Percentiles rank a stretch among this genome's conserved stretches.
phyloP scores from a whole-genome alignment of 163 green algal species.

The Trebouxiophyceae sp. region DNA sequence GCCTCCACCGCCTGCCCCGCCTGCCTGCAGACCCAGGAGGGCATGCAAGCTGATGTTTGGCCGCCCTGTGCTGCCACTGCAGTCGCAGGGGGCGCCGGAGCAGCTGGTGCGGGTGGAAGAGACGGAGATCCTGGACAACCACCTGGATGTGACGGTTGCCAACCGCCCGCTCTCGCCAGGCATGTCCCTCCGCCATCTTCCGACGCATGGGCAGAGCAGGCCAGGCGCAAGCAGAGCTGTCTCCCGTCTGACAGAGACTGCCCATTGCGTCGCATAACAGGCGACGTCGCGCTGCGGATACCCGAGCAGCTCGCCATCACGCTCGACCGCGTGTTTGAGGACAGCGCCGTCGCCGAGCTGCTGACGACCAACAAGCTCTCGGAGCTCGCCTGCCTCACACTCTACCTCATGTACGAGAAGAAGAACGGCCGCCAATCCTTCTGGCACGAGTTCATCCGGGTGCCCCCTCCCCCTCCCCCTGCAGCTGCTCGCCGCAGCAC shows the following conservation, averaged over 20 bases:
- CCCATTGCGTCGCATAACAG: neutral
- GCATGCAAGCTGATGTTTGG: too few relatives aligned
- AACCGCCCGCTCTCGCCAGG: too few relatives aligned
- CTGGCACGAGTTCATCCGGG: slow-evolving; percentile 78
- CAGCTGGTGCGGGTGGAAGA: slow-evolving; percentile 24
- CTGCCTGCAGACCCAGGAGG: too few relatives aligned
- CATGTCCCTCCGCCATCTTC: too few relatives aligned
- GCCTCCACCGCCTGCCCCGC: too few relatives aligned
- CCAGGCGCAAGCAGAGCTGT: too few relatives aligned
- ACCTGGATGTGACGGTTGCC: slow-evolving; percentile 54
- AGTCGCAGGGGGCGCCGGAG: slow-evolving; percentile 30
- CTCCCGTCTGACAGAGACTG: neutral
- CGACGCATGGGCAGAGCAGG: too few relatives aligned
- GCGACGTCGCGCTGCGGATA: slow-evolving; percentile 34
- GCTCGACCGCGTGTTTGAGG: slow-evolving; percentile 54
- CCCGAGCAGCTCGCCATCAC: slow-evolving; percentile 78
- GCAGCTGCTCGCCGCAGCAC: too few relatives aligned
- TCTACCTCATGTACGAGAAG: slow-evolving; percentile 96
- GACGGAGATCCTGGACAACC: slow-evolving; percentile 18
- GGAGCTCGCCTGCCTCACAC: slow-evolving; percentile 80
- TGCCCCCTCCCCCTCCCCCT: too few relatives aligned
- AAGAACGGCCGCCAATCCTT: slow-evolving; percentile 64
- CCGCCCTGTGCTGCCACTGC: too few relatives aligned
- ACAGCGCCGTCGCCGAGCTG: slow-evolving; percentile 70
- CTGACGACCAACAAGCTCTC: slow-evolving; percentile 85